Evolutionary conservation across 768 basidiomycete species (phyloP).

Genomic region (Hemileccinum rubropunctum): DNA sequence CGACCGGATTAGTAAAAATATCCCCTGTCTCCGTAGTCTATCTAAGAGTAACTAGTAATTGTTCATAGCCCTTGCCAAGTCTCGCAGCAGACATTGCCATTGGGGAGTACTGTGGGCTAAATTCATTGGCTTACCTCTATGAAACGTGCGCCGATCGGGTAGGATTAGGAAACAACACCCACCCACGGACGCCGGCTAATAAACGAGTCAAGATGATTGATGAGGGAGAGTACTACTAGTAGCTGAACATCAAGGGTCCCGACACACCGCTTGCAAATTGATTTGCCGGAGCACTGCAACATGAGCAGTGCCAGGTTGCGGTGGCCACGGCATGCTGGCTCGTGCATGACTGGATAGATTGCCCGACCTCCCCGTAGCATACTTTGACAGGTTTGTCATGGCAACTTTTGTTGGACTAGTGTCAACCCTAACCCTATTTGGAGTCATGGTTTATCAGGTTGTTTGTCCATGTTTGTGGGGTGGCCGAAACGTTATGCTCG

Average conservation of each 20-base stretch:
- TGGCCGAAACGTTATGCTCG: constrained; percentile 19
- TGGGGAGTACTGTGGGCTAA: no score
- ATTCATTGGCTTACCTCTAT: no score
- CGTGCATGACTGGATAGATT: neutral
- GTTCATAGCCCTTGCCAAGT: no score
- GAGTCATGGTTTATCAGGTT: neutral
- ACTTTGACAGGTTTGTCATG: constrained; percentile 1
- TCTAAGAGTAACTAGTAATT: no score
- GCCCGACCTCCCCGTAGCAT: neutral
- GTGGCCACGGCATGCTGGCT: neutral
- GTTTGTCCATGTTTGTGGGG: constrained; percentile 30
- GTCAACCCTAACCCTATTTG: constrained; percentile 21
- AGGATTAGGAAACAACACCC: no score
- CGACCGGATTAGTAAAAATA: constrained; percentile 12
- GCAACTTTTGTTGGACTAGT: constrained; percentile 6
- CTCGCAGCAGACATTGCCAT: no score
- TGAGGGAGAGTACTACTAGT: no score
- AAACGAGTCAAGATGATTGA: constrained; percentile 2
- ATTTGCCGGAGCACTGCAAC: neutral
- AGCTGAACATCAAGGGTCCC: constrained; percentile 12
- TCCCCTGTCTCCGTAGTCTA: constrained; percentile 14
- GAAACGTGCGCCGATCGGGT: no score
- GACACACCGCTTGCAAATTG: neutral
- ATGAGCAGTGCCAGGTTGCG: constrained; percentile 7
- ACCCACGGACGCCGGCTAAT: constrained; percentile 10